Evolutionary conservation across 129 eudicot genomes (phyloP).

Genomic region (Artemisia tridentata): DNA sequence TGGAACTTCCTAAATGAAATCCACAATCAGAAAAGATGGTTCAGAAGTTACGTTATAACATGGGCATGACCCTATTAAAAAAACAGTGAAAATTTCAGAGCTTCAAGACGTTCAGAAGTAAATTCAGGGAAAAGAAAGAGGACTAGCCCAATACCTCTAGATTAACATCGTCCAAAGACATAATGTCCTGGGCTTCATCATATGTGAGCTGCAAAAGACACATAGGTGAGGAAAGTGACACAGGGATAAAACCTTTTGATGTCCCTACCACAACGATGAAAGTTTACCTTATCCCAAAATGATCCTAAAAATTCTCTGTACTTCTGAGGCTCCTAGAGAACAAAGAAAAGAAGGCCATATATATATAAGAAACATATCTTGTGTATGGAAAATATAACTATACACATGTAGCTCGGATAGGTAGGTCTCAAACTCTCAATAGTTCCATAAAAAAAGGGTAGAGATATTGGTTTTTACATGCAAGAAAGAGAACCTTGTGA

Average conservation of each 20-base stretch:
- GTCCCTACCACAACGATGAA: not conserved
- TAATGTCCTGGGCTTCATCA: conserved; percentile 63
- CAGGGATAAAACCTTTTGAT: conserved; percentile 3
- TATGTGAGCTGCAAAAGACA: conserved; percentile 55
- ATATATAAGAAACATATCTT: not conserved
- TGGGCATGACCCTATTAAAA: not conserved
- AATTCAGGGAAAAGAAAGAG: not conserved
- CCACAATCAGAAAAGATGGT: conserved; percentile 5
- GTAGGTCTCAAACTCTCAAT: not conserved
- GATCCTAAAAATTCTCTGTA: conserved; percentile 65
- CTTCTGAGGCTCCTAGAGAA: conserved; percentile 62
- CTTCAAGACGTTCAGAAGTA: not conserved
- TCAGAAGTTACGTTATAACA: conserved; percentile 8
- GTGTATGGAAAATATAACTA: not conserved
- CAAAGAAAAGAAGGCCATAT: conserved; percentile 8
- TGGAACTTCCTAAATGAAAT: conserved; percentile 60
- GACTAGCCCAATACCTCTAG: conserved; percentile 56
- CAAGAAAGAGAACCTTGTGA: conserved; percentile 61
- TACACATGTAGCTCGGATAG: not conserved
- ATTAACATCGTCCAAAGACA: conserved; percentile 64
- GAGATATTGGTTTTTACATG: conserved; percentile 7
- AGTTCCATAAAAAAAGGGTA: conserved; percentile 8
- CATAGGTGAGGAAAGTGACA: conserved; percentile 24
- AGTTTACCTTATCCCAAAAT: conserved; percentile 89
- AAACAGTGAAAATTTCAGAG: conserved; percentile 8